These are phyloP conservation scores for Leersia perrieri DNA, from an alignment of 176 grass and related monocot genomes.

Conservation along the genomic window DNA sequence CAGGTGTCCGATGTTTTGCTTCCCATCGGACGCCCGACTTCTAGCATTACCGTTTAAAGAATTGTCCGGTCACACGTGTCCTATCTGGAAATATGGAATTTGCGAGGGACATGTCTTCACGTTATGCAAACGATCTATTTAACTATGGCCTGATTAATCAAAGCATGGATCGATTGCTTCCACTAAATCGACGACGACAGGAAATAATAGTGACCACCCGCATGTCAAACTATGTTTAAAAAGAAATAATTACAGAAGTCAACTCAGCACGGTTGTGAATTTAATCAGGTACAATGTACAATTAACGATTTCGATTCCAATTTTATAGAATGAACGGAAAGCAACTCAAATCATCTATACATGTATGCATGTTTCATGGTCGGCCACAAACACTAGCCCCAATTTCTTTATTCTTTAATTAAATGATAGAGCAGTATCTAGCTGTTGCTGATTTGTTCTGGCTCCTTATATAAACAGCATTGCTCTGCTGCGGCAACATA, in stretches of 20 bases:
- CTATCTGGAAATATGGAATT: neutral
- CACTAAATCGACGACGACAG: neutral
- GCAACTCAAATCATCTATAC: neutral
- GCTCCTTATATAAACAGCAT: neutral
- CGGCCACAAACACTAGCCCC: constrained; percentile 8
- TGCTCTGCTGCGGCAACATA: neutral
- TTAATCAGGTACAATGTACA: neutral
- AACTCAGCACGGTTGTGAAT: neutral
- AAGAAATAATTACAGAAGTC: neutral
- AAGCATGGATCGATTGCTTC: neutral
- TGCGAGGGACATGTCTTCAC: neutral
- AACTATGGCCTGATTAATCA: neutral
- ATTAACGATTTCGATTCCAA: constrained; percentile 7
- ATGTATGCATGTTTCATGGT: constrained; percentile 1
- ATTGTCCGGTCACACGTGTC: neutral
- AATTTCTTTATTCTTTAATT: neutral
- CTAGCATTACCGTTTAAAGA: too few species aligned
- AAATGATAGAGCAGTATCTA: neutral
- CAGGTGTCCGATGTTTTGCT: too few species aligned
- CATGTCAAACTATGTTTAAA: neutral
- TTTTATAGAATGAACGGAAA: neutral
- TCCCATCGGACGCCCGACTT: too few species aligned
- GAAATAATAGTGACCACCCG: neutral
- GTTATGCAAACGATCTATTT: neutral
- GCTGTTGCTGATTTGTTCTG: neutral